Base-by-base conservation (phyloP, 352 stramenopile species). In the Pythium apleroticum region DNA sequence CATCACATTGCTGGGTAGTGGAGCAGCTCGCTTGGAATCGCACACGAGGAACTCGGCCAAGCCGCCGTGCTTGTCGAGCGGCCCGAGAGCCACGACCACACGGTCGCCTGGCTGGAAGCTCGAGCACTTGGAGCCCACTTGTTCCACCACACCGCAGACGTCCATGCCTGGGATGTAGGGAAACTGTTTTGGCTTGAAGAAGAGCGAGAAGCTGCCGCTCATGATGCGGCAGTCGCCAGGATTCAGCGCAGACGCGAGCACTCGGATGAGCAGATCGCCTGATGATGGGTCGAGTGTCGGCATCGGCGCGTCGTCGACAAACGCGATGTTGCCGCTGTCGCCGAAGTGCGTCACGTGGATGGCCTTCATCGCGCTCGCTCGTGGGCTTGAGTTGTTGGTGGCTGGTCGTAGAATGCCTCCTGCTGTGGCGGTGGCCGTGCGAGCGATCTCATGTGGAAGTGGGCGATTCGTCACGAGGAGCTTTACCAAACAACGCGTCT, bases 131-230 rank as follows among this genome's bases (percentile, higher is more conserved):
- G 48, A 24, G 8, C 75, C 65, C 6, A 82, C 63, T 19, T 67
- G 45, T 27, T 81, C 63, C 10, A 86, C 64, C 28, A 84, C 46
- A 9, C 73, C 77, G 52, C 73, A 84, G 22, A 84, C 52, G 27
- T 86, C 77, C 28, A 77, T 68, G 4, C 77, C 71, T 4, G 65
- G 64, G 9, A 72, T 66, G 66, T 86, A 86, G 10, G 78, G 75
- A 41, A 80, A 83, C 46, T 49, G 4, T 28, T 74, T 65, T 24
- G 75, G 70, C 28, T 74, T 76, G 64, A 83, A 57, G 14, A 83
- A 63, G n/a, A 83, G 65, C 39, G 67, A 75, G 0, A 80, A 49
- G 46, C 68, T 69, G 35, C 75, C 75, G 31, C 39, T 65, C 75
- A 80, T 73, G 50, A 83, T 25, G 14, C 55, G 55, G 48, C 64